These are phyloP conservation scores for Aspergillus affinis DNA, from an alignment of 495 filamentous ascomycete genomes.

Conservation along the genomic window DNA sequence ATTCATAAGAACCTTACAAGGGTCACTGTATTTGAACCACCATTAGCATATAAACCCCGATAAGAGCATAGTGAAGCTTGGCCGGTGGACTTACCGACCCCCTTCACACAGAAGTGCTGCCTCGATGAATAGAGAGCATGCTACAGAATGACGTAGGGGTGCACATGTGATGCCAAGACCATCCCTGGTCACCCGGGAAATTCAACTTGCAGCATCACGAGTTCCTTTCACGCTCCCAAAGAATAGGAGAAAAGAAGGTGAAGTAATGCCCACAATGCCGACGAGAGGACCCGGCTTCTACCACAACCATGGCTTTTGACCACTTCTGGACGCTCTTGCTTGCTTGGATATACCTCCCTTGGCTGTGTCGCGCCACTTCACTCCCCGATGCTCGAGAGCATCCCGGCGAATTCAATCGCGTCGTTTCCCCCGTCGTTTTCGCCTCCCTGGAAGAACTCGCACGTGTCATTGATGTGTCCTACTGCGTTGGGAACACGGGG, in stretches of 20 bases:
- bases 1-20: too few relatives aligned
- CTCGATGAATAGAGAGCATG: too few relatives aligned
- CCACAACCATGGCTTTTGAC: background rate
- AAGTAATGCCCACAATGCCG: too few relatives aligned
- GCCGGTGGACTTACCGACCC: too few relatives aligned
- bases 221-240: background rate
- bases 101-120: too few relatives aligned
- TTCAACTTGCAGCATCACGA: constrained; percentile 4
- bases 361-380: background rate
- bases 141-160: too few relatives aligned
- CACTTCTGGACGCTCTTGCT: background rate
- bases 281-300: background rate
- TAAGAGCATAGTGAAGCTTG: too few relatives aligned
- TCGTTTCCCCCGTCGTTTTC: constrained; percentile 68
- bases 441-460: constrained; percentile 79
- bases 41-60: too few relatives aligned
- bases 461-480: constrained; percentile 88
- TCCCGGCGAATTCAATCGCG: background rate
- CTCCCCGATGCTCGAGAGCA: background rate
- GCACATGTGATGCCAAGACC: background rate
- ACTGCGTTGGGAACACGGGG: constrained; percentile 89
- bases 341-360: background rate
- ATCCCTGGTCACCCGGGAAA: too few relatives aligned
- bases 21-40: too few relatives aligned
- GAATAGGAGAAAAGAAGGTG: background rate